Evolutionary conservation across 306 rosid species (phyloP), one percentile per base, ranked within the genome.

Genomic region (Castanea mollissima): DNA sequence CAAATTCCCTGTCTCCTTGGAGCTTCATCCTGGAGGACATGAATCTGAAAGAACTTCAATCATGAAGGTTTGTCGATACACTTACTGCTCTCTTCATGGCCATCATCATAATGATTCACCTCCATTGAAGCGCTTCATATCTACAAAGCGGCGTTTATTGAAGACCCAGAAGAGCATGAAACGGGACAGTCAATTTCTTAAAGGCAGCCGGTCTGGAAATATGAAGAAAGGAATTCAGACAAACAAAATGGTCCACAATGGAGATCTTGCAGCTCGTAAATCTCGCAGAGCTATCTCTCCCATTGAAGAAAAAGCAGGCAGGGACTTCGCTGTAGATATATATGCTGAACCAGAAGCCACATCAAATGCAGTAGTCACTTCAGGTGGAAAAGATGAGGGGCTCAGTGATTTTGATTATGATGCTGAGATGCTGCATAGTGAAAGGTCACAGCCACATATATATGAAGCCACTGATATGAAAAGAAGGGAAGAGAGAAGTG

Each of bases 71-170:
- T 95, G 99, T 83, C 83, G 90, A 6, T 95, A 89, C 73, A 80
- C 85, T 59, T 93, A 91, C 29, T 95, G 98, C 83, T 95, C 98
- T 23, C 98, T 95, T 73, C 99, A 95, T 64, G 94, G 98, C 8
- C 96, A 88, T 83, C 91, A 75, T 68, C 94, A 81, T 5, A 76
- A 70, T 51, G 80, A 68, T 79, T 56, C 73, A 62, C 94, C 94
- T 81, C 90, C 96, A 0, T 77, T 93, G 81, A 88, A 87, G 86
- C 92, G 90, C 51, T 86, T 93, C 35, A 80, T 91, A 68, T 95
- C 94, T 0, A 87, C 86, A 55, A 91, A 98, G 86, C 86, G 92
- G 86, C 93, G 88, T 35, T 62, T 60, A 57, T 62, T 80, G 82
- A 92, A 83, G 92, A 82, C 77, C 25, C 89, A 83, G 10, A 88